phyloP scores from a whole-genome alignment of 2,329 filamentous ascomycete genomes.

The Fusarium luffae region DNA sequence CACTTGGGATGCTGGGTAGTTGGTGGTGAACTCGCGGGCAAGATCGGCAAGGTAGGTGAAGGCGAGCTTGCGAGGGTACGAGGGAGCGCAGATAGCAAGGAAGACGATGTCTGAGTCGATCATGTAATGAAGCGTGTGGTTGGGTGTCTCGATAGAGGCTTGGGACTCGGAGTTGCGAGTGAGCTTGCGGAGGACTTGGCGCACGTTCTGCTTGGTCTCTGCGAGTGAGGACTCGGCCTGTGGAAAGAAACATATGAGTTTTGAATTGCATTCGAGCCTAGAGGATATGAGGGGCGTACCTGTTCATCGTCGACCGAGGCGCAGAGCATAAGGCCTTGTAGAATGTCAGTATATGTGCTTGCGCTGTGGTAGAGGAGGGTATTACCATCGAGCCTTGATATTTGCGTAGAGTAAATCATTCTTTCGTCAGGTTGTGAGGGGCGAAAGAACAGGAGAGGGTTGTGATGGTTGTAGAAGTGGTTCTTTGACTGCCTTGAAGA shows the following conservation, averaged over 20 bases:
- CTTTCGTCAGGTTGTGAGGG: conserved; percentile 4
- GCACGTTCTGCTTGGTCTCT: conserved; percentile 91
- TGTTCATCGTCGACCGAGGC: conserved; percentile 94
- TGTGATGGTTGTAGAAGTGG: conserved; percentile 20
- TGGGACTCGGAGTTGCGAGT: conserved; percentile 90
- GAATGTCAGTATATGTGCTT: conserved; percentile 30
- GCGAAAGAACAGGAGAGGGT: neutral
- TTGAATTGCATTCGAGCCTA: neutral
- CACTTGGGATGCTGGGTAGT: conserved; percentile 80
- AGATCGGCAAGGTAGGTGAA: conserved; percentile 98
- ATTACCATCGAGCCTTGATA: conserved; percentile 89
- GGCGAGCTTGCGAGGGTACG: conserved; percentile 96
- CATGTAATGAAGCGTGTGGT: conserved; percentile 89
- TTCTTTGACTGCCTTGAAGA: conserved; percentile 15
- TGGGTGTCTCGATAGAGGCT: conserved; percentile 87
- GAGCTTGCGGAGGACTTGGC: conserved; percentile 88
- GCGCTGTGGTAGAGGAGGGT: conserved; percentile 1
- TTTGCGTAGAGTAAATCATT: conserved; percentile 94
- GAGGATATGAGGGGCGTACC: conserved; percentile 56
- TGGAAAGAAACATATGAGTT: conserved; percentile 1
- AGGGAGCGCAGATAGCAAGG: conserved; percentile 90
- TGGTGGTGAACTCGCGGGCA: conserved; percentile 87
- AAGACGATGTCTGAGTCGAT: conserved; percentile 88
- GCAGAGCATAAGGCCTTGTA: conserved; percentile 87
- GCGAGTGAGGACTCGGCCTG: conserved; percentile 76